Percentiles rank a stretch among this genome's conserved stretches.
phyloP scores from a whole-genome alignment of 345 rosid genomes.

The Sonneratia alba region DNA sequence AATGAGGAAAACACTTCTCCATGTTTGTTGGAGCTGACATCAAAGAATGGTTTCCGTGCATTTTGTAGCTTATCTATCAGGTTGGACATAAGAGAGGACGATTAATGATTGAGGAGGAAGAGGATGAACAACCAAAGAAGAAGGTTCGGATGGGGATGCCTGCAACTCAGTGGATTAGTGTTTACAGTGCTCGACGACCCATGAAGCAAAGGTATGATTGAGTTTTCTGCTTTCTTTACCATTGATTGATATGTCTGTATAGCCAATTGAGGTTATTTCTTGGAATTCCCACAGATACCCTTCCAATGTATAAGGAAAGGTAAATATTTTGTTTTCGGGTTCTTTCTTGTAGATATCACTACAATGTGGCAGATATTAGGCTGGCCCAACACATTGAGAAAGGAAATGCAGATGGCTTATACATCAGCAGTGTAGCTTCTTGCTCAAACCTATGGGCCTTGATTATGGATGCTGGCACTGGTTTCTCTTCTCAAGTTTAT shows the following conservation, averaged over 20 bases:
- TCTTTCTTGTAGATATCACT: slow-evolving; percentile 64
- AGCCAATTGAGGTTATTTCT: not conserved
- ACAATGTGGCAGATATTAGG: slow-evolving; percentile 76
- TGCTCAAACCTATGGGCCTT: slow-evolving; percentile 90
- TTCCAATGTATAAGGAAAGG: slow-evolving; percentile 6
- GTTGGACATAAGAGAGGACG: slow-evolving; percentile 98
- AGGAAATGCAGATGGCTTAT: slow-evolving; percentile 85
- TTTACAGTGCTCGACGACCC: slow-evolving; percentile 90
- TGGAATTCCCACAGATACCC: slow-evolving; percentile 7
- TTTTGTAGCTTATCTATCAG: slow-evolving; percentile 71
- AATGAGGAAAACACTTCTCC: not conserved
- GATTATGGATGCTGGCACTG: slow-evolving; percentile 97
- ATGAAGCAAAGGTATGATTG: slow-evolving; percentile 79
- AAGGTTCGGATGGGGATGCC: slow-evolving; percentile 98
- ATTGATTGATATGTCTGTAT: not conserved
- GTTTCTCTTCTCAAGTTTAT: slow-evolving; percentile 70
- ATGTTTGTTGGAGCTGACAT: not conserved
- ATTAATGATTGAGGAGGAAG: slow-evolving; percentile 76
- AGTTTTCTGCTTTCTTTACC: not conserved
- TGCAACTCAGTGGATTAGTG: slow-evolving; percentile 95
- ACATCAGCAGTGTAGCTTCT: slow-evolving; percentile 87
- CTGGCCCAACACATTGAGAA: slow-evolving; percentile 74
- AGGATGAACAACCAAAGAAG: slow-evolving; percentile 87
- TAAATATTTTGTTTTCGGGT: slow-evolving; percentile 10
- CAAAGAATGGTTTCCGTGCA: slow-evolving; percentile 9